Base-by-base conservation (phyloP, 495 filamentous ascomycete genomes). In the Bombardia bombarda region DNA sequence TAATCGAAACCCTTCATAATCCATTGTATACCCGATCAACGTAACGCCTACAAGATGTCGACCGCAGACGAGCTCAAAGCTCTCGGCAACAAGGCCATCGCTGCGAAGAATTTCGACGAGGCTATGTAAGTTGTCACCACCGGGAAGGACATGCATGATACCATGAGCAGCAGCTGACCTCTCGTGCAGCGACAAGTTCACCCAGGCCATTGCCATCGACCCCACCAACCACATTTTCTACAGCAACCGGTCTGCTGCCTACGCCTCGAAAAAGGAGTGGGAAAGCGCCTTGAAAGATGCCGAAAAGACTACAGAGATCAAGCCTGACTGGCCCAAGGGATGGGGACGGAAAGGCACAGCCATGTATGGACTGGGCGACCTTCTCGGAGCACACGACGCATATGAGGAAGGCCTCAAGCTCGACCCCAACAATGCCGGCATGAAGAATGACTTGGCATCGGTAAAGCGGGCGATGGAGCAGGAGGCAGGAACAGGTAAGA, bases 251-350 rank as follows among this genome's bases (percentile, higher is more conserved):
- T 97, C 93, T 7, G 92, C 87, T 38, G 88, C 92, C n/a, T 94
- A 92, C 58, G 81, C 88, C 18, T 95, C 93, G 7, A 85, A 90
- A 59, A 81, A 80, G 51, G 80, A 95, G 30, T 98, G 84, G 70
- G 71, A 83, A 49, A 77, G 80, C 48, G 92, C 92, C 16, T 68
- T 96, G 14, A 73, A 83, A 41, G 92, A 98, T 77, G 92, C 93
- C 39, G 81, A 83, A 55, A 95, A 95, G 74, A 87, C 87, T 0
- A 90, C 81, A 38, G 78, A 92, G 70, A 68, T 97, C 61, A 97
- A 97, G 73, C 85, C 92, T 12, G 90, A 97, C 70, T 98, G 93
- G 93, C 84, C 88, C 25, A 95, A 96, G 66, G 93, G 92, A 54
- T 92, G 87, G 78, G 78, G 81, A 33, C 80, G 92, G 36, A 96